Conservation (phyloP, 495 filamentous ascomycete species). For the Aspergillus coremiiformis region DNA sequence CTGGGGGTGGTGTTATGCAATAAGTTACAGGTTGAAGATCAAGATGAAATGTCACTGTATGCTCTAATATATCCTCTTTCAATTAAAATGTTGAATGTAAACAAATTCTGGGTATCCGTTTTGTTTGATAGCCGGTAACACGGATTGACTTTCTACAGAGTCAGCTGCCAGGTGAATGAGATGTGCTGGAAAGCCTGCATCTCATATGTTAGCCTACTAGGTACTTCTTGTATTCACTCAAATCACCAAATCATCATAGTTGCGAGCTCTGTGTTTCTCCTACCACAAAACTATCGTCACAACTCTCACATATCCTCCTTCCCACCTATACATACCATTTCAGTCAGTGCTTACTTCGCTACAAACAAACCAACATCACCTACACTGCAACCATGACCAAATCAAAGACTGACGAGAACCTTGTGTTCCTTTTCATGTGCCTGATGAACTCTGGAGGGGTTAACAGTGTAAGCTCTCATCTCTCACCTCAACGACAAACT, state of each 20-base stretch:
- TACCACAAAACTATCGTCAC: background rate
- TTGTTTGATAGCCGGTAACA: background rate
- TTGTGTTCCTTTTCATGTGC: constrained; percentile 35
- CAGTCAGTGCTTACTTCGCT: background rate
- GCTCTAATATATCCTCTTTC: constrained; percentile 4
- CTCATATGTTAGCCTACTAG: too few relatives aligned
- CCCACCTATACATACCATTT: background rate
- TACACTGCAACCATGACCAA: constrained; percentile 7
- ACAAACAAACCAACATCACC: background rate
- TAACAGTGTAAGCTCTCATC: constrained; percentile 20
- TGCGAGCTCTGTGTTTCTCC: background rate
- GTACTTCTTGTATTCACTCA: too few relatives aligned
- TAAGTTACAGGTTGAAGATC: background rate
- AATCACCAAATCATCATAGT: too few relatives aligned
- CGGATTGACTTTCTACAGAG: background rate
- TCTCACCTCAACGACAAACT: background rate
- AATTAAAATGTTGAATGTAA: background rate
- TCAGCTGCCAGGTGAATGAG: background rate
- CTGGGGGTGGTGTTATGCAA: constrained; percentile 1
- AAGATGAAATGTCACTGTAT: background rate
- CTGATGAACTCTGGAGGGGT: constrained; percentile 24
- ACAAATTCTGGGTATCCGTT: background rate
- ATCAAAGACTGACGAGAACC: constrained; percentile 23
- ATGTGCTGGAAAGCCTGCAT: background rate
- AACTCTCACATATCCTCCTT: background rate